Evolutionary conservation across 148 eudicot genomes (phyloP), one percentile per base, ranked within the genome.

Genomic region (Cornus suecica): DNA sequence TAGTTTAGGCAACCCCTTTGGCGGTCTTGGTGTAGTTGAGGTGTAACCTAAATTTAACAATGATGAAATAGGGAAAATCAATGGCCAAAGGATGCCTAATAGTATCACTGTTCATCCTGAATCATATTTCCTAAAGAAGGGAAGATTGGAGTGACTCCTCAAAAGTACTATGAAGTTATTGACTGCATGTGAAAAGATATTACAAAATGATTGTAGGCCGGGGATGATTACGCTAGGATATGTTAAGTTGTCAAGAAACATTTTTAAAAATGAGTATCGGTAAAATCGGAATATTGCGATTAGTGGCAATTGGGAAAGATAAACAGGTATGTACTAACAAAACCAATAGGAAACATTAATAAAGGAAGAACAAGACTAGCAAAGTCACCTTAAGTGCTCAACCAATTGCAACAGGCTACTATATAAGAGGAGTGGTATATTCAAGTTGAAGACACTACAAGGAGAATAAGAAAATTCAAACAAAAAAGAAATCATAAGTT

Each of bases 331-430:
- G 54, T 48, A 13, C 15, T 48, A 7, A 48, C 15, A 48, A 48
- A 48, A 48, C 18, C 54, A 11, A 48, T 11, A 1, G 54, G 54
- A 11, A 48, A 16, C 54, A 48, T 11, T 16, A 48, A 13, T 48
- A 11, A 16, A 48, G 20, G 28, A 16, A 48, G 20, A 22, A 71
- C 18, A 34, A 72, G 29, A 58, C 9, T 72, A 37, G 24, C 48
- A 72, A 22, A 58, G 48, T 58, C 74, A 56, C 7, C 14, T 72
- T 29, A 58, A 8, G 41, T 34, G 54, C 76, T 73, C 14, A 37
- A 62, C 24, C 22, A 25, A 4, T 37, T 11, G 45, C 32, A 37
- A 73, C 2, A 37, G 42, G 42, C 9, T 37, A 0, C 42, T 37
- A 37, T 37, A 37, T 37, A 37, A 37, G 42, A 30, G 24, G 16